Percentiles rank a stretch among this genome's conserved stretches.
Conservation (phyloP, 768 basidiomycete species). For the Hericium alpestre region DNA sequence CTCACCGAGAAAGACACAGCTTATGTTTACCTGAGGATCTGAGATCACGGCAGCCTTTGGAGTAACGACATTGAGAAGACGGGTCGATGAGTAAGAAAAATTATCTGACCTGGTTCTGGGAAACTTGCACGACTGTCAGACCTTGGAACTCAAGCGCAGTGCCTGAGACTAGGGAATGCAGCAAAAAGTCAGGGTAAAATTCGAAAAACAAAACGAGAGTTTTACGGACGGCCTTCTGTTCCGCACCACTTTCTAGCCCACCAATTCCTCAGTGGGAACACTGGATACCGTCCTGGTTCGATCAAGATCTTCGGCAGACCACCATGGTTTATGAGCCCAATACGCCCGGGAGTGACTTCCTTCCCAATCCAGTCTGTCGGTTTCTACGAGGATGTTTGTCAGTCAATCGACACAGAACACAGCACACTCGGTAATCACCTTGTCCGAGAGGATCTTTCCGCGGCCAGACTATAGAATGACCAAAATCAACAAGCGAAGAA, state of each 20-base stretch:
- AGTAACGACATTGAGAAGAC: not conserved
- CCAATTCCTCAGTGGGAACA: conserved; percentile 71
- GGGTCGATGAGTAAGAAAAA: not conserved
- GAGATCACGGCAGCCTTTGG: conserved; percentile 55
- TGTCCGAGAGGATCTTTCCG: conserved; percentile 49
- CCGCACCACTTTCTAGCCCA: conserved; percentile 73
- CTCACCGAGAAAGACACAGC: not conserved
- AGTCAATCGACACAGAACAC: not conserved
- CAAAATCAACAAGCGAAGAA: not conserved
- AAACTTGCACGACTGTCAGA: conserved; percentile 76
- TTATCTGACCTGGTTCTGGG: conserved; percentile 55
- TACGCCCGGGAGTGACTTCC: conserved; percentile 59
- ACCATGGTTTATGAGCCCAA: conserved; percentile 76
- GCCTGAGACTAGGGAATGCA: conserved; percentile 49
- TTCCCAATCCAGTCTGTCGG: conserved; percentile 63
- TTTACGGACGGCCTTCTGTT: conserved; percentile 49
- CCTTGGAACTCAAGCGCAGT: conserved; percentile 75
- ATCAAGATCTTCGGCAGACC: conserved; percentile 70
- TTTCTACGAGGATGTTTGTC: conserved; percentile 18
- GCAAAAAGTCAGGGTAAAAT: not conserved
- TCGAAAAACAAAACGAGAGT: not conserved
- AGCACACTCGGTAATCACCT: conserved; percentile 25
- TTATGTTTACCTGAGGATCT: conserved; percentile 43
- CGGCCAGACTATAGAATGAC: conserved; percentile 39
- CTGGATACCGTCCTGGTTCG: conserved; percentile 68